Conservation (phyloP, 2,329 filamentous ascomycete genomes). For the Tympanopsis confertula region DNA sequence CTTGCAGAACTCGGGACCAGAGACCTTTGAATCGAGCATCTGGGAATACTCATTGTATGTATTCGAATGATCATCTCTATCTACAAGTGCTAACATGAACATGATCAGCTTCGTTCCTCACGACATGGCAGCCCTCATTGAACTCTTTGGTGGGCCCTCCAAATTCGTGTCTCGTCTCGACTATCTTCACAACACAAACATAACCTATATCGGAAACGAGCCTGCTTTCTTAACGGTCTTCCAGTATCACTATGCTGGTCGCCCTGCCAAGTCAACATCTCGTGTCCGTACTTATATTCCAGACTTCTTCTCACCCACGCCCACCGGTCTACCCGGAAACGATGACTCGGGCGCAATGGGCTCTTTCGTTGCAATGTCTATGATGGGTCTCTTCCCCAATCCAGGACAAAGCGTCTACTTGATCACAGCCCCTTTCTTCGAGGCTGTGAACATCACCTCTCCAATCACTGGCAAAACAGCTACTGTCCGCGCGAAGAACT, state of each 20-base stretch:
- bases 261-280: constrained; percentile 33
- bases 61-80: neutral
- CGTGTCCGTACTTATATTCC: constrained; percentile 50
- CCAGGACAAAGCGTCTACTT: constrained; percentile 52
- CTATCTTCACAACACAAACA: constrained; percentile 51
- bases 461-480: constrained; percentile 40
- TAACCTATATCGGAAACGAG: constrained; percentile 53
- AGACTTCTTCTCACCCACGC: constrained; percentile 42
- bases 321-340: constrained; percentile 47
- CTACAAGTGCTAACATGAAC: neutral
- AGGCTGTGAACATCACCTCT: constrained; percentile 36
- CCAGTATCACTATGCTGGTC: constrained; percentile 50
- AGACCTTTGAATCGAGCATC: constrained; percentile 61
- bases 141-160: constrained; percentile 45
- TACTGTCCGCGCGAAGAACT: constrained; percentile 38
- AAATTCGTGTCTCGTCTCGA: constrained; percentile 46
- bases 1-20: constrained; percentile 45
- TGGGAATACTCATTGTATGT: constrained; percentile 65
- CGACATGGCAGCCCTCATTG: constrained; percentile 39
- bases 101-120: constrained; percentile 35
- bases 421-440: constrained; percentile 51
- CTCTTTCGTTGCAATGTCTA: constrained; percentile 41
- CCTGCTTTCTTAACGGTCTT: constrained; percentile 48
- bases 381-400: constrained; percentile 51
- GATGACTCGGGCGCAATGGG: constrained; percentile 56